Base-by-base conservation (phyloP, 2,329 filamentous ascomycete genomes). In the Phyllosticta capitalensis region DNA sequence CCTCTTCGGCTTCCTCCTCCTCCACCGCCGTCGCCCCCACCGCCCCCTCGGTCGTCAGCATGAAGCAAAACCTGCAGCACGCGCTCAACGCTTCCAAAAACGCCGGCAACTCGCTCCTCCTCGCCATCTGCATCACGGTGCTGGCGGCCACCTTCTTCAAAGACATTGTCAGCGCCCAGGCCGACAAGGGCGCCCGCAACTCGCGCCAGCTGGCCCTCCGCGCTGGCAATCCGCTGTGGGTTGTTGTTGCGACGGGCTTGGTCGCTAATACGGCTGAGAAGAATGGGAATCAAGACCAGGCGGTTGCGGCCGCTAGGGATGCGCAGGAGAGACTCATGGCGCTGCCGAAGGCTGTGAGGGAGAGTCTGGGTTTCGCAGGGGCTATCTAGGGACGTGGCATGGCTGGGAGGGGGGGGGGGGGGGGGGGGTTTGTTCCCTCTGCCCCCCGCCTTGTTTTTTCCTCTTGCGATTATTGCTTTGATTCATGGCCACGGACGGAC, bases 71-170 rank as follows among this genome's bases (percentile, higher is more conserved):
- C 67, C 86, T 96, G 58, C 85, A 89, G 62, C 79, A 81, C 48
- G 88, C 90, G 1, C 80, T 96, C 50, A 80, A 81, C 48, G 83
- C 84, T 2, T 86, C 89, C 12, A 86, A 87, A 64, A 77, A 78
- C 7, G 85, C 87, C 9, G 79, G 80, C 58, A 96, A 96, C 69
- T 83, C 83, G 28, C 88, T 95, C 64, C 87, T 92, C 58, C 81
- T 91, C n/a, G 86, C 86, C 54, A 88, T 96, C 64, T 86, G 88
- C 5, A 82, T 96, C 61, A 91, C 86, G 65, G 86, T 94, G 64
- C 95, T 96, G 88, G 87, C 88, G 56, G 85, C 82, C 67, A 83
- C 85, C 56, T 88, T 96, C 67, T 96, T 92, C 72, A 86, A 87
- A 52, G 87, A 88, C 61, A 87, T 92, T 14, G 84, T 95, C 3